Evolutionary conservation across 148 eudicot genomes (phyloP), one percentile per base, ranked within the genome.

Genomic region (Vaccinium corymbosum): DNA sequence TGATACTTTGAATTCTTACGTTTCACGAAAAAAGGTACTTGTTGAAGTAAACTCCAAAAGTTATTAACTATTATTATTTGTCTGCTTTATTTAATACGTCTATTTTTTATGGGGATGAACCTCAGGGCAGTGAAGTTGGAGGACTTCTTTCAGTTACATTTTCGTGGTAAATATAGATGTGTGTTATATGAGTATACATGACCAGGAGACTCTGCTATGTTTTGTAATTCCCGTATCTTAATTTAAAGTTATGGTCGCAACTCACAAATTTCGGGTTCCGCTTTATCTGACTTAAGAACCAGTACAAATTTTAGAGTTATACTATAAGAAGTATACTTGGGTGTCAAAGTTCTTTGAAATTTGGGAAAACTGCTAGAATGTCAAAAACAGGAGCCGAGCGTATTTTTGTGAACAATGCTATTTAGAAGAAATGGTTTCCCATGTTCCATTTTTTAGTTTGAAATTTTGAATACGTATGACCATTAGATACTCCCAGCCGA

Each of bases 281-380:
- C 4, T 76, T 76, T 50, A 48, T 46, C 51, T 11, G 79, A n/a
- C 10, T 48, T 48, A 75, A 62, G 12, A 75, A 75, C 48, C 79
- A 19, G 11, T 75, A 20, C 6, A 4, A 9, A 6, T 75, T 75
- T 75, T 75, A 7, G n/a, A 75, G 29, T 76, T 22, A 49, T 76
- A 46, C 3, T 35, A 20, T 76, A 51, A 49, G 17, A 48, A 50
- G 0, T 20, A 76, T 49, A 71, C 2, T 29, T 71, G 3, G 42
- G 6, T 19, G 55, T 49, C 55, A 20, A 22, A 76, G 50, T 49
- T n/a, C 56, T 20, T 76, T 12, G 15, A 10, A 20, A 20, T 8
- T 48, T n/a, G 79, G 79, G 6, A 76, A 75, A 76, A 76, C 79
- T 20, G 64, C 22, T 76, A 76, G 55, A 32, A n/a, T 49, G 29